These are phyloP conservation scores for Phytophthora cryptogea DNA, from an alignment of 352 stramenopile genomes.

Conservation along the genomic window DNA sequence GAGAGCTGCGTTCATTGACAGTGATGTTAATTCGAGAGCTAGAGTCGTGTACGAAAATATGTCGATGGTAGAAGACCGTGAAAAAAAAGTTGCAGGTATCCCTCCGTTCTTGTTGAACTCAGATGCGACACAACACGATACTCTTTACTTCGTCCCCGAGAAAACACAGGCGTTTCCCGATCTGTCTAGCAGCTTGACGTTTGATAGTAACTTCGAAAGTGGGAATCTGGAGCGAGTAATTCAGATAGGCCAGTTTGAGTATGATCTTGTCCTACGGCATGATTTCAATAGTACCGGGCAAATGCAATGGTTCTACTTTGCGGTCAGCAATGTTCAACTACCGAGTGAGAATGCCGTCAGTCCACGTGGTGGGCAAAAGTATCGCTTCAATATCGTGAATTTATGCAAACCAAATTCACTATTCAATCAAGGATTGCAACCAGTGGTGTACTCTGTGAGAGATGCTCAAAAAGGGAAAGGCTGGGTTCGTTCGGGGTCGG, in stretches of 20 bases:
- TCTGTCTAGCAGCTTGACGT: slow-evolving; percentile 60
- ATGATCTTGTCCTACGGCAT: slow-evolving; percentile 88
- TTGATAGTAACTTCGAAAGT: slow-evolving; percentile 93
- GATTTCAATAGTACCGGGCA: slow-evolving; percentile 87
- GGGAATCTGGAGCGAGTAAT: slow-evolving; percentile 89
- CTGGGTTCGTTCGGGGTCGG: slow-evolving; percentile 73
- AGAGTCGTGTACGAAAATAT: slow-evolving; percentile 63
- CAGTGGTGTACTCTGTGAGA: slow-evolving; percentile 86
- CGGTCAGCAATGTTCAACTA: slow-evolving; percentile 72
- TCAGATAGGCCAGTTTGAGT: slow-evolving; percentile 84
- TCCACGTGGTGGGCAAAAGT: slow-evolving; percentile 37
- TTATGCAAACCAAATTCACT: slow-evolving; percentile 92
- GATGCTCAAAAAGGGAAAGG: slow-evolving; percentile 65
- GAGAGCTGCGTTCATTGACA: slow-evolving; percentile 41
- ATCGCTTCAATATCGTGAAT: slow-evolving; percentile 94
- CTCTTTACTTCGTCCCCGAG: slow-evolving; percentile 47
- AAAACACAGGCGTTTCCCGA: slow-evolving; percentile 27
- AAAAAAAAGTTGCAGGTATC: slow-evolving; percentile 20
- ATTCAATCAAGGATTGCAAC: slow-evolving; percentile 92
- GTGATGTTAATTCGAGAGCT: slow-evolving; percentile 40
- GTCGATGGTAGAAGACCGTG: slow-evolving; percentile 29
- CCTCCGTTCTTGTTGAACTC: slow-evolving; percentile 29
- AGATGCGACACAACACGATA: slow-evolving; percentile 3
- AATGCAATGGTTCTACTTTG: slow-evolving; percentile 96
- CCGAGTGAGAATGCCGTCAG: neutral